Conservation (phyloP, 2,329 filamentous ascomycete species). For the Hirsutella rhossiliensis region DNA sequence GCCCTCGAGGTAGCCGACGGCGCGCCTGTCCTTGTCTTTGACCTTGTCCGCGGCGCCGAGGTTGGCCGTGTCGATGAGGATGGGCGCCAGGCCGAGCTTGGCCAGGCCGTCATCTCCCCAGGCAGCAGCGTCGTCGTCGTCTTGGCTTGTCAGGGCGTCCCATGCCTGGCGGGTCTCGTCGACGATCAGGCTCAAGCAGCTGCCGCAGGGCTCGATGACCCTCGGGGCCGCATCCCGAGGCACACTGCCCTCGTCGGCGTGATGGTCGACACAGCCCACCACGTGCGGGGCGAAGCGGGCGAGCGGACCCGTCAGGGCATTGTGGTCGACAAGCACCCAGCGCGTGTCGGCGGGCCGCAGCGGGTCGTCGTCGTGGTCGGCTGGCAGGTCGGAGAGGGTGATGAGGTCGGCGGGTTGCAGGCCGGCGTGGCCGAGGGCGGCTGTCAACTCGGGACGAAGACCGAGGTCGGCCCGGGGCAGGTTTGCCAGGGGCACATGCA, state of each 20-base stretch:
- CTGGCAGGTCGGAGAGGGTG: slow-evolving; percentile 45
- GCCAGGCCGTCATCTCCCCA: slow-evolving; percentile 47
- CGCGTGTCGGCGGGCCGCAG: slow-evolving; percentile 40
- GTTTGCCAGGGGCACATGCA: slow-evolving; percentile 65
- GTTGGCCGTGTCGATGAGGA: slow-evolving; percentile 63
- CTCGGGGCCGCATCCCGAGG: slow-evolving; percentile 36
- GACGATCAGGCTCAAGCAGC: slow-evolving; percentile 60
- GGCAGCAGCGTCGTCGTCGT: background rate
- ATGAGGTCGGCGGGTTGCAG: slow-evolving; percentile 50
- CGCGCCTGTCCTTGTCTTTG: slow-evolving; percentile 45
- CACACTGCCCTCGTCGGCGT: slow-evolving; percentile 56
- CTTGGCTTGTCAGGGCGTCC: slow-evolving; percentile 32
- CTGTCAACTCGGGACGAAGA: slow-evolving; percentile 61
- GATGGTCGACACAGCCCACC: slow-evolving; percentile 63
- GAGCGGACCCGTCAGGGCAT: slow-evolving; percentile 53
- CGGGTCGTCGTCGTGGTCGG: background rate
- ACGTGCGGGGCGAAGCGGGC: slow-evolving; percentile 22
- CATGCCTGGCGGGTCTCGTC: slow-evolving; percentile 45
- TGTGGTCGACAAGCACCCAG: slow-evolving; percentile 75
- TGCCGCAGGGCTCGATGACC: slow-evolving; percentile 55
- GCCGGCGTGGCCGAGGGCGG: slow-evolving; percentile 49
- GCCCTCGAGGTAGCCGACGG: slow-evolving; percentile 46
- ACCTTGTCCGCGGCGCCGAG: slow-evolving; percentile 53
- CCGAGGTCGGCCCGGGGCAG: slow-evolving; percentile 54
- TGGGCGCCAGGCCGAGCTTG: slow-evolving; percentile 53